phyloP scores from a whole-genome alignment of 306 rosid species.

The Luffa acutangula region DNA sequence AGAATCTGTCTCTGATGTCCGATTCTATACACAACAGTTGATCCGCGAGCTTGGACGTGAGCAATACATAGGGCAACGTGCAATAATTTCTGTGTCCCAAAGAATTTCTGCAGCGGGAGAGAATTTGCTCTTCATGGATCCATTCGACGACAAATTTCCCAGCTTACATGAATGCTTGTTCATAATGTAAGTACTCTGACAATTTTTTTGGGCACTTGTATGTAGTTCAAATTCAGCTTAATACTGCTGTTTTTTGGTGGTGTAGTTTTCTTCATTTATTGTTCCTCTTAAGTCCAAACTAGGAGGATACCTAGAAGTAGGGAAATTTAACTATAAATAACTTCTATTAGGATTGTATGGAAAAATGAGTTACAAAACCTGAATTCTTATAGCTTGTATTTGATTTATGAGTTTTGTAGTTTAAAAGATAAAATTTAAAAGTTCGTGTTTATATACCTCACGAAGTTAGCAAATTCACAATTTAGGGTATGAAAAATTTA shows the following conservation, averaged over 20 bases:
- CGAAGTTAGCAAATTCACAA: background rate
- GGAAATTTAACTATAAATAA: background rate
- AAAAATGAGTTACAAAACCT: background rate
- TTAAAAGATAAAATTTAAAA: too few species aligned
- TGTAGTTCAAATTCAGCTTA: background rate
- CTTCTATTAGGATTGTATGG: background rate
- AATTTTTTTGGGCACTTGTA: background rate
- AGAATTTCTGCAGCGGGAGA: conserved; percentile 60
- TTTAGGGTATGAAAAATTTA: background rate
- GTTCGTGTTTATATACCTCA: background rate
- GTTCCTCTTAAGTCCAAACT: background rate
- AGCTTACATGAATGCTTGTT: conserved; percentile 58
- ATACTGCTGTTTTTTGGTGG: background rate
- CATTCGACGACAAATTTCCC: conserved; percentile 70
- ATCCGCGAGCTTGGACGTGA: conserved; percentile 71
- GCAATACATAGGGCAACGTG: conserved; percentile 62
- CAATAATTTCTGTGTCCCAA: conserved; percentile 54
- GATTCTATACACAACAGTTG: conserved; percentile 55
- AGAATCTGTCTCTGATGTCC: conserved; percentile 20
- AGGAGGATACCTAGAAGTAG: background rate
- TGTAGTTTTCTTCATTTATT: background rate
- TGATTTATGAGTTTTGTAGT: background rate
- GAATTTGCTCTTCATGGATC: conserved; percentile 73
- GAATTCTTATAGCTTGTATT: background rate
- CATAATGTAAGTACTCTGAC: conserved; percentile 49